A percentile compares a stretch with the other conserved stretches of the same genome.
phyloP scores from a whole-genome alignment of 495 filamentous ascomycete genomes.

The Baudoinia panamericana region DNA sequence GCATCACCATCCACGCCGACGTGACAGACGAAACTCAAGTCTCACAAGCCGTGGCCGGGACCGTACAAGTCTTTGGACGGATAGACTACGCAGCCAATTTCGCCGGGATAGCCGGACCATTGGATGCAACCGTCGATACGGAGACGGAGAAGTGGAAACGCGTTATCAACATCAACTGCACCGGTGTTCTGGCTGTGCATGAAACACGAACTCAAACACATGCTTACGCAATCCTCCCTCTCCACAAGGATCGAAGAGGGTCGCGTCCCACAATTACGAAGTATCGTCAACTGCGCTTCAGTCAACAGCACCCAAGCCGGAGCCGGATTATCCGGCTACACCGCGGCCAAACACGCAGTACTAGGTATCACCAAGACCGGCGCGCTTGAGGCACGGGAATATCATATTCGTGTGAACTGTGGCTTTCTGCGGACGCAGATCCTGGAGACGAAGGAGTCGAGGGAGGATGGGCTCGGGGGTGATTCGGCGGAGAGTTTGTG shows the following conservation, averaged over 20 bases:
- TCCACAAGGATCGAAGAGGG: constrained; percentile 20
- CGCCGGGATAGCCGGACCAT: constrained; percentile 34
- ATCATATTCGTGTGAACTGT: constrained; percentile 35
- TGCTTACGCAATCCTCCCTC: constrained; percentile 28
- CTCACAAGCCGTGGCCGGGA: constrained; percentile 20
- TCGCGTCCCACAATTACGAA: constrained; percentile 27
- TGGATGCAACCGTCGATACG: constrained; percentile 20
- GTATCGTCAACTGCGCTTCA: constrained; percentile 38
- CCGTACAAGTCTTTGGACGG: constrained; percentile 29
- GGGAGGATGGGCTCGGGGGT: constrained; percentile 4
- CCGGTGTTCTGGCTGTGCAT: constrained; percentile 26
- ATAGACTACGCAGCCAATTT: constrained; percentile 43
- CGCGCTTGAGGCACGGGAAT: constrained; percentile 25
- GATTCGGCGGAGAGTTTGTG: constrained; percentile 2
- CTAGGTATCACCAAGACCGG: constrained; percentile 32
- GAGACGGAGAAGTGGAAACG: constrained; percentile 23
- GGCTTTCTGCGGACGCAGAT: constrained; percentile 34
- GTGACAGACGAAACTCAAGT: constrained; percentile 28
- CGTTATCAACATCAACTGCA: constrained; percentile 26
- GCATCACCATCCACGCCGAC: constrained; percentile 25
- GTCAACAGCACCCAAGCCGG: constrained; percentile 29
- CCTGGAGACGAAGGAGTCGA: constrained; percentile 22
- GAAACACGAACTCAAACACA: constrained; percentile 28
- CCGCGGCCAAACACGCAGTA: constrained; percentile 38
- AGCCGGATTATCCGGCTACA: constrained; percentile 32